phyloP scores from a whole-genome alignment of 768 basidiomycete genomes.

The Pilatotrama ljubarskyi region DNA sequence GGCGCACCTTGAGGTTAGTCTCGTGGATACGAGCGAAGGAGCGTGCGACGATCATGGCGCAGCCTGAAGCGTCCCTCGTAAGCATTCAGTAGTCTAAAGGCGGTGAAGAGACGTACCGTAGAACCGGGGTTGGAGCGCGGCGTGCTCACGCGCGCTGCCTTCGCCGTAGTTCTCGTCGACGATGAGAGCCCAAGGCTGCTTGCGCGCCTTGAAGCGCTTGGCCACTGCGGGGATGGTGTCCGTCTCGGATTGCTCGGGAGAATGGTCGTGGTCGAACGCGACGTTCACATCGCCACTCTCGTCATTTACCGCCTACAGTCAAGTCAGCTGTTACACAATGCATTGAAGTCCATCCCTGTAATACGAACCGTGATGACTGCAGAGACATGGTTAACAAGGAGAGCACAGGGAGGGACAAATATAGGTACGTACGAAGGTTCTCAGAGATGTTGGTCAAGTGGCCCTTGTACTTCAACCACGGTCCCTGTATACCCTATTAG shows the following conservation, averaged over 20 bases:
- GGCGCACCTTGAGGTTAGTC: slow-evolving; percentile 85
- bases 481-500: slow-evolving; percentile 55
- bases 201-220: slow-evolving; percentile 80
- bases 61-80: slow-evolving; percentile 49
- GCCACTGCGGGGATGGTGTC: slow-evolving; percentile 92
- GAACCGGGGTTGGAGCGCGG: slow-evolving; percentile 94
- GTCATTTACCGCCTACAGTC: slow-evolving; percentile 80
- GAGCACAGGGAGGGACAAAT: neutral
- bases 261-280: slow-evolving; percentile 75
- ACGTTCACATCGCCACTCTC: slow-evolving; percentile 92
- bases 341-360: neutral
- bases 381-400: neutral
- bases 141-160: slow-evolving; percentile 97
- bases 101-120: slow-evolving; percentile 53
- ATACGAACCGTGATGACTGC: slow-evolving; percentile 77
- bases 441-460: slow-evolving; percentile 96
- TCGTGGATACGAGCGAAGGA: slow-evolving; percentile 99
- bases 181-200: slow-evolving; percentile 89
- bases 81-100: neutral
- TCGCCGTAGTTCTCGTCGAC: slow-evolving; percentile 99
- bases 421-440: slow-evolving; percentile 71
- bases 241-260: slow-evolving; percentile 40
- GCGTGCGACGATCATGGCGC: slow-evolving; percentile 82
- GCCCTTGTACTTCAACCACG: slow-evolving; percentile 99
- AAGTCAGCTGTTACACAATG: too few species aligned